Percentiles rank a stretch among this genome's conserved stretches.
Conservation (phyloP, 352 stramenopile genomes). For the Globisporangium polare region DNA sequence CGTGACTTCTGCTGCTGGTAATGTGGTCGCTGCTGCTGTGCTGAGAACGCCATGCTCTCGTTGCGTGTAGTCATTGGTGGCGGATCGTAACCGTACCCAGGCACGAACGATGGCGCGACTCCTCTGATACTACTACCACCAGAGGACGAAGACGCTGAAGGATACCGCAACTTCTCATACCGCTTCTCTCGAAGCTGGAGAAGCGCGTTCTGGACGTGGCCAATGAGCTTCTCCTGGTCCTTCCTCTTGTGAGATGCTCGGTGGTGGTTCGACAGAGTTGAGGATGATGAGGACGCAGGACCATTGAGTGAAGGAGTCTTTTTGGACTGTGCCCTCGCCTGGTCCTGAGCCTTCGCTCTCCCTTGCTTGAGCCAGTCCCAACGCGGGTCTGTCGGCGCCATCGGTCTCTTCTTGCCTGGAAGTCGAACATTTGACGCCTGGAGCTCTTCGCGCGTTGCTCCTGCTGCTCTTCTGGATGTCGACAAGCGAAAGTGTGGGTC, state of each 20-base stretch:
- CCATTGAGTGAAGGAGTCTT: background rate
- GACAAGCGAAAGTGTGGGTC: background rate
- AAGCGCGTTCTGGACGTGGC: slow-evolving; percentile 42
- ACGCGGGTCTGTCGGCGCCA: slow-evolving; percentile 33
- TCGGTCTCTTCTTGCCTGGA: slow-evolving; percentile 26
- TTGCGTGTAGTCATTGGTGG: background rate
- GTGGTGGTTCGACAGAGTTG: background rate
- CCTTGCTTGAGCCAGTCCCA: slow-evolving; percentile 47
- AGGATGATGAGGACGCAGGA: background rate
- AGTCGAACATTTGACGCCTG: slow-evolving; percentile 35
- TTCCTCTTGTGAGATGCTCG: slow-evolving; percentile 1
- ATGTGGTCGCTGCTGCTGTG: background rate
- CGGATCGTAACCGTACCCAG: slow-evolving; percentile 12
- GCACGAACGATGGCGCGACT: background rate
- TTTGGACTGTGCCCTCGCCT: background rate
- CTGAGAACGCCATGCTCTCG: background rate
- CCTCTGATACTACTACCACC: background rate
- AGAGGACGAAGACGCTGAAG: background rate
- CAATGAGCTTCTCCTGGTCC: slow-evolving; percentile 20
- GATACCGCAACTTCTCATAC: slow-evolving; percentile 16
- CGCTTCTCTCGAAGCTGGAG: slow-evolving; percentile 51
- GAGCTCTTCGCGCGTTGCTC: background rate
- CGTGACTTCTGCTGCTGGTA: background rate
- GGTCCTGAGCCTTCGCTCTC: slow-evolving; percentile 23
- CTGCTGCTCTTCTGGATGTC: background rate